phyloP scores from a whole-genome alignment of 495 filamentous ascomycete species.

The Trichoderma reesei region DNA sequence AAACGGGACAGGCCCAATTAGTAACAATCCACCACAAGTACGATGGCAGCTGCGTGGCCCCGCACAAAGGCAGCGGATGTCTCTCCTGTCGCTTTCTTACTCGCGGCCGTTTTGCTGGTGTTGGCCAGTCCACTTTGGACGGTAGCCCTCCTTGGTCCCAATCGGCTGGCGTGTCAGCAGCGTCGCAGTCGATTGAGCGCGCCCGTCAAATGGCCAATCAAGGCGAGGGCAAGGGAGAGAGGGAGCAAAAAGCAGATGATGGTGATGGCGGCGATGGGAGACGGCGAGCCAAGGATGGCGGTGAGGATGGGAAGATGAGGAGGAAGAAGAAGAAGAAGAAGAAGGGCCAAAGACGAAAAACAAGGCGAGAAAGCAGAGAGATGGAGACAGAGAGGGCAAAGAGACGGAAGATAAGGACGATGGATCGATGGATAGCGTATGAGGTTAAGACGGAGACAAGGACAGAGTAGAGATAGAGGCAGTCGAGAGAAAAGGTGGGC shows the following conservation, averaged over 20 bases:
- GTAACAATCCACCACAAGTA: background rate
- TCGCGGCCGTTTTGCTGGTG: constrained; percentile 1
- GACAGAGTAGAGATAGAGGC: too few species aligned
- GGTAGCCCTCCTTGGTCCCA: constrained; percentile 1
- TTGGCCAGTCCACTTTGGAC: constrained; percentile 8
- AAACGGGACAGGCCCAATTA: background rate
- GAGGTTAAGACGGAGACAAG: too few species aligned
- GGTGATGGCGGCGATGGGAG: too few species aligned
- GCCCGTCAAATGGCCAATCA: background rate
- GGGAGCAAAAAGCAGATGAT: background rate
- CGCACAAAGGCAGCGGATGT: constrained; percentile 4
- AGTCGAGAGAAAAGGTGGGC: too few species aligned
- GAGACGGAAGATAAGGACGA: background rate
- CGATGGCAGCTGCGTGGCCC: constrained; percentile 6
- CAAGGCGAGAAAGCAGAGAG: background rate
- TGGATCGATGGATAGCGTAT: background rate
- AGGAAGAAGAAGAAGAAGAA: too few species aligned
- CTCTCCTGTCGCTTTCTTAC: constrained; percentile 7
- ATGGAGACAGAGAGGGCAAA: background rate
- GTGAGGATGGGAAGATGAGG: too few species aligned
- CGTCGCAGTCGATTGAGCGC: background rate
- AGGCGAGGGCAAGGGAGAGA: background rate
- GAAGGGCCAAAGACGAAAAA: too few species aligned
- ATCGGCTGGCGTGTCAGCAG: constrained; percentile 6
- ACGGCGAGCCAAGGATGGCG: too few species aligned